Evolutionary conservation across 495 filamentous ascomycete genomes (phyloP).

Genomic region (Neurospora pannonica): DNA sequence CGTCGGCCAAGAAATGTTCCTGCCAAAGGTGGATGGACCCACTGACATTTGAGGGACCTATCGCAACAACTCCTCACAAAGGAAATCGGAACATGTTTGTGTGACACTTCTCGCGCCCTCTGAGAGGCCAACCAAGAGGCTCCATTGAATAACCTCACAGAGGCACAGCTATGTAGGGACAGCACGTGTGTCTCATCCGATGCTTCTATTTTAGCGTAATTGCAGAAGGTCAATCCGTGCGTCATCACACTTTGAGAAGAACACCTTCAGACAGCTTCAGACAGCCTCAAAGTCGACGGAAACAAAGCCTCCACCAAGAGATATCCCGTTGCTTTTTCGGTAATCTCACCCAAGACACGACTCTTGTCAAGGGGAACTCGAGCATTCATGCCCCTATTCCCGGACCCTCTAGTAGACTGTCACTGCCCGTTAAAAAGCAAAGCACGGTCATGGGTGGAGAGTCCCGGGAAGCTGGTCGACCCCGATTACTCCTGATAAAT

Average conservation of each 20-base stretch:
- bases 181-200: neutral
- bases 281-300: neutral
- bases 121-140: neutral
- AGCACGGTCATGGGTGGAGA: neutral
- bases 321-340: neutral
- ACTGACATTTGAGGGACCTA: neutral
- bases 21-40: neutral
- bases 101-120: neutral
- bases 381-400: neutral
- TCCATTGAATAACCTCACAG: neutral
- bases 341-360: neutral
- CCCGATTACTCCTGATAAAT: neutral
- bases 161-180: neutral
- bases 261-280: neutral
- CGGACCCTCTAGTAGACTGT: neutral
- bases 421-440: neutral
- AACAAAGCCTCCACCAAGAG: neutral
- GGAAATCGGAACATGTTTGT: neutral
- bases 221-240: neutral
- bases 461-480: neutral
- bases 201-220: neutral
- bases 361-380: neutral
- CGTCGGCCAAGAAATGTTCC: neutral
- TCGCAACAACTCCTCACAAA: neutral
- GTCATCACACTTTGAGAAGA: neutral